Percentiles rank a stretch among this genome's conserved stretches.
Evolutionary conservation across 1,284 basidiomycete genomes (phyloP).

Genomic region (Irpex sp.): DNA sequence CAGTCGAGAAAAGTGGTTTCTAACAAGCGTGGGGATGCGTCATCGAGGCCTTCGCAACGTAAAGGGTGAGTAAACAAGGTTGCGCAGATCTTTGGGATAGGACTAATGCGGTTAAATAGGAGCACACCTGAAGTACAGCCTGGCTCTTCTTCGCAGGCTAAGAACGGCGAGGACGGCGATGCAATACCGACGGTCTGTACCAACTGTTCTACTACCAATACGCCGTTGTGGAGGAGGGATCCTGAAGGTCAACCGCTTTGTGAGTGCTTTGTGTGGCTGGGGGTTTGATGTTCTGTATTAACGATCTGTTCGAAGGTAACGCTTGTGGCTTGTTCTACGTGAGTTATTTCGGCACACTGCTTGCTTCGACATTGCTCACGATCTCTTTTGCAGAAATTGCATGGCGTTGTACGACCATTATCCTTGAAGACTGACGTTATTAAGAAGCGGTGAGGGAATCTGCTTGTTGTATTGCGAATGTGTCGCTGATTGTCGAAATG

Average conservation of each 20-base stretch:
- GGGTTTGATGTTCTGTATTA: constrained; percentile 14
- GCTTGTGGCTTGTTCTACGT: constrained; percentile 91
- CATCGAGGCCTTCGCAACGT: constrained; percentile 30
- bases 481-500: constrained; percentile 12
- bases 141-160: constrained; percentile 21
- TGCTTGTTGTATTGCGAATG: background rate
- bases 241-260: constrained; percentile 94
- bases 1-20: constrained; percentile 54
- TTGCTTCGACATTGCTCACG: constrained; percentile 17
- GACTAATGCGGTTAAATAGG: constrained; percentile 31
- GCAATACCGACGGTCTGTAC: constrained; percentile 80
- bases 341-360: constrained; percentile 35
- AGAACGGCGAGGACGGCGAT: constrained; percentile 64
- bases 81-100: background rate
- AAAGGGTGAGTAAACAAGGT: constrained; percentile 40
- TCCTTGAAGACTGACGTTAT: constrained; percentile 97
- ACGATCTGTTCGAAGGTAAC: constrained; percentile 46
- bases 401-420: constrained; percentile 90
- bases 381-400: constrained; percentile 68
- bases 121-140: constrained; percentile 51
- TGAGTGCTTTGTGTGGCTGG: constrained; percentile 34
- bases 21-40: constrained; percentile 51
- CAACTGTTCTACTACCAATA: constrained; percentile 95
- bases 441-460: constrained; percentile 80
- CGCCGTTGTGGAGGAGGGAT: constrained; percentile 92